phyloP scores from a whole-genome alignment of 2,329 filamentous ascomycete species.

The Claviceps paspali region DNA sequence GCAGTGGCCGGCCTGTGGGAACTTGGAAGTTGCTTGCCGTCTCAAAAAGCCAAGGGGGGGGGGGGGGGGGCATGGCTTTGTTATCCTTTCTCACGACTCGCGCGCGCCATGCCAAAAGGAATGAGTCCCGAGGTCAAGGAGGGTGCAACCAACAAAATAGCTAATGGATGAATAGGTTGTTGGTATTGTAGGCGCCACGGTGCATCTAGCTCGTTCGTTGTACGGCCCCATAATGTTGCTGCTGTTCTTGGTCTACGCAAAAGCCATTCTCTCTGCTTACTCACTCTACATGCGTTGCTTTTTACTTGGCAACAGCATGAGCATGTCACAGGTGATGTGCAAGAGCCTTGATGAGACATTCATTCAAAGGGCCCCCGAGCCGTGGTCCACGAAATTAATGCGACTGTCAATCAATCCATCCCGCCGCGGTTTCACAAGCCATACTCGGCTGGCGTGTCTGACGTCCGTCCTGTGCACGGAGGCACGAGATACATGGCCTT shows the following conservation, averaged over 20 bases:
- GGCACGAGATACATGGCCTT: not conserved
- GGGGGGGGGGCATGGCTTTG: not conserved
- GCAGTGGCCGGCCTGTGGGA: not conserved
- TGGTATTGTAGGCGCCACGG: not conserved
- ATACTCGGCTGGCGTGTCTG: not conserved
- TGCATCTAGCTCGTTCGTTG: too few relatives aligned
- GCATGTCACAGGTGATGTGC: slow-evolving; percentile 1
- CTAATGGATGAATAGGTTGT: not conserved
- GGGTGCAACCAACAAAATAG: not conserved
- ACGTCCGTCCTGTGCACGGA: not conserved
- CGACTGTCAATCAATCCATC: not conserved
- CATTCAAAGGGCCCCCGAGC: not conserved
- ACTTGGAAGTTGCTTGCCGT: not conserved
- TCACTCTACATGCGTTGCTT: too few relatives aligned
- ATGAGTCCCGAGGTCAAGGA: not conserved
- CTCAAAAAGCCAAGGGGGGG: not conserved
- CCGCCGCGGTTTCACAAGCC: slow-evolving; percentile 3
- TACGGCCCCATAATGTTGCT: too few relatives aligned
- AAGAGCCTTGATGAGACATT: not conserved
- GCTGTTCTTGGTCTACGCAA: too few relatives aligned
- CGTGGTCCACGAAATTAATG: not conserved
- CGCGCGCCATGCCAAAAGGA: not conserved
- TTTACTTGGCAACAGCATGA: not conserved
- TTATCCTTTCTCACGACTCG: not conserved
- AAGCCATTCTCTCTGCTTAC: too few relatives aligned